These are phyloP conservation scores for Cutaneotrichosporon curvatum DNA, from an alignment of 1,284 basidiomycete species.

Conservation along the genomic window DNA sequence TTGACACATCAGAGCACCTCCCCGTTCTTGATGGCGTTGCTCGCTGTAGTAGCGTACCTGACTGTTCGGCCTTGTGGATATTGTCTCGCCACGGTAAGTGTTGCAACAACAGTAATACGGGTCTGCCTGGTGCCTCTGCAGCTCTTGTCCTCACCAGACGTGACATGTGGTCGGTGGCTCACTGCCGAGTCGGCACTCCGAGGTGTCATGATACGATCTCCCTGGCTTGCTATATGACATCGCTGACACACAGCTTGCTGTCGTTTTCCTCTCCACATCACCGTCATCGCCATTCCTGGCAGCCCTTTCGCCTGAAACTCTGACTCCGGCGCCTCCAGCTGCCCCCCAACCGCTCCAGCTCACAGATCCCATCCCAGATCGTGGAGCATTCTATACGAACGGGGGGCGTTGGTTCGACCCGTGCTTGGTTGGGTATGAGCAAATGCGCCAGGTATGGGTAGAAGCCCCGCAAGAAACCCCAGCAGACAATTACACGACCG, in stretches of 20 bases:
- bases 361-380: conserved; percentile 18
- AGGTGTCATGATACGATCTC: no score
- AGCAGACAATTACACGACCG: no score
- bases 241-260: conserved; percentile 21
- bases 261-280: conserved; percentile 35
- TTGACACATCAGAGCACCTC: conserved; percentile 21
- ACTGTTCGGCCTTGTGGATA: conserved; percentile 33
- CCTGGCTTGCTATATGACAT: not conserved
- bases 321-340: not conserved
- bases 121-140: no score
- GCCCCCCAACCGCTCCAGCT: conserved; percentile 8
- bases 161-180: no score
- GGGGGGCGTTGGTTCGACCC: conserved; percentile 32
- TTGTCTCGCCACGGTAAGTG: conserved; percentile 30
- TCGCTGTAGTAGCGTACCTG: conserved; percentile 23
- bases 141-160: no score
- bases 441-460: conserved; percentile 16
- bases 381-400: conserved; percentile 29
- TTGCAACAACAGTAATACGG: no score
- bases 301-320: conserved; percentile 5
- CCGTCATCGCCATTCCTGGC: conserved; percentile 36
- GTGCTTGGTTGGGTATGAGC: conserved; percentile 25
- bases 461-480: no score
- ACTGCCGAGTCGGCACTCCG: no score
- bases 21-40: conserved; percentile 25